These are phyloP conservation scores for Schizochytrium sp. DNA, from an alignment of 108 stramenopile species.

Conservation along the genomic window DNA sequence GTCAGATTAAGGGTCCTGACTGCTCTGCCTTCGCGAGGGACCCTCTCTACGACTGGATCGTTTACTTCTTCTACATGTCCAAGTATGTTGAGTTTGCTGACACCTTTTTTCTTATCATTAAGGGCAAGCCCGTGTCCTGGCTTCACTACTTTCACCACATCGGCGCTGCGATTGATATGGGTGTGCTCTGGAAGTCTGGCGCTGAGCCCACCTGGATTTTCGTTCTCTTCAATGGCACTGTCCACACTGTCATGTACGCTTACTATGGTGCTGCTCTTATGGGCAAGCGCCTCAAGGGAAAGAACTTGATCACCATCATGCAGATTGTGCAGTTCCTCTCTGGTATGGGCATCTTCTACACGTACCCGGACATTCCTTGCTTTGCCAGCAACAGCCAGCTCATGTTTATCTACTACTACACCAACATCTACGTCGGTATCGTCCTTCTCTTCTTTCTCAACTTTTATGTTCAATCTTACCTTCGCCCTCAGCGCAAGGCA, in stretches of 20 bases:
- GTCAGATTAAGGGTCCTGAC: background rate
- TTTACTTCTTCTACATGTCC: slow-evolving; percentile 30
- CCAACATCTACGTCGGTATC: slow-evolving; percentile 8
- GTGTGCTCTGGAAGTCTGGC: slow-evolving; percentile 52
- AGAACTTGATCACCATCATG: slow-evolving; percentile 52
- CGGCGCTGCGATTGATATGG: slow-evolving; percentile 54
- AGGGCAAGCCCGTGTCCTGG: slow-evolving; percentile 48
- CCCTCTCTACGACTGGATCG: background rate
- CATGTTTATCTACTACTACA: slow-evolving; percentile 47
- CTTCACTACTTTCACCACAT: slow-evolving; percentile 52
- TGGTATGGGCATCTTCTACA: slow-evolving; percentile 44
- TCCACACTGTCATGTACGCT: slow-evolving; percentile 60
- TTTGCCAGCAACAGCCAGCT: slow-evolving; percentile 25
- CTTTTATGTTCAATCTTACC: slow-evolving; percentile 55
- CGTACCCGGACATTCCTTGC: slow-evolving; percentile 22
- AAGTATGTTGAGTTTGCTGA: slow-evolving; percentile 58
- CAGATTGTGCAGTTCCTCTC: slow-evolving; percentile 40
- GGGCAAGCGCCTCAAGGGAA: slow-evolving; percentile 17
- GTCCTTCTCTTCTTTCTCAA: slow-evolving; percentile 60
- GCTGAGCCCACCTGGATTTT: slow-evolving; percentile 31
- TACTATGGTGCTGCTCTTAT: slow-evolving; percentile 49
- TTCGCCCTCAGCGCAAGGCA: background rate
- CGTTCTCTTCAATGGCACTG: slow-evolving; percentile 41
- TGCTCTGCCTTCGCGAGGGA: slow-evolving; percentile 19
- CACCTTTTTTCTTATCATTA: slow-evolving; percentile 40